Evolutionary conservation across 2,329 filamentous ascomycete species (phyloP), one percentile per base, ranked within the genome.

Genomic region (Penicillium sp.): DNA sequence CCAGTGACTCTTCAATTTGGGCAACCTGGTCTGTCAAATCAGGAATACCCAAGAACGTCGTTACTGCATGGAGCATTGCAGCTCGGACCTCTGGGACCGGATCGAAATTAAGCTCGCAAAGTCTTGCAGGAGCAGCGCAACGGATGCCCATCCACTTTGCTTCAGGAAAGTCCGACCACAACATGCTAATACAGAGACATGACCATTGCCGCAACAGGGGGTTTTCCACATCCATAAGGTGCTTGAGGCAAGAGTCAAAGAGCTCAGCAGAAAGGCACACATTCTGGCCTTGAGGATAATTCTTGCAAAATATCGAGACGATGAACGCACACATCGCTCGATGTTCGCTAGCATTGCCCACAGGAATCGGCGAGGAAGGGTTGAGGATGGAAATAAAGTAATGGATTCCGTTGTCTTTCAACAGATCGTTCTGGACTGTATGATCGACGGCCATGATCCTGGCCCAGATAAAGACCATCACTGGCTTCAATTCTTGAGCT

Each of bases 381-480:
- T 90, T 91, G 56, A 97, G 78, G 45, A 97, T 95, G 55, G 84
- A 85, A 45, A 93, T 89, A 67, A 98, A 98, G 71, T 98, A 98
- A 62, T 88, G 88, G 64, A 95, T 97, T 6, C 93, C 93, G 61
- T 90, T 95, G 65, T 98, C 93, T 70, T 97, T 97, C 60, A 97
- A 82, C 12, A 98, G 75, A 67, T 98, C 93, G 55, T 84, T 83
- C 67, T 98, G 93, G 63, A 93, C 96, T 1, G 87, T 88, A 52
- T 93, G 84, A 63, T 98, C 93, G 6, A 98, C 93, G 7, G 93
- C 93, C 56, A 98, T 81, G 38, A 98, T 88, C 43, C 93, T 82
- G 5, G 93, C 90, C 93, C 93, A 98, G 55, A 98, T 98, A 69
- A 97, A 98, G 4, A 98, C 90, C 93, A 98, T 97, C 53, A 97